Percentiles rank a stretch among this genome's conserved stretches.
These are phyloP conservation scores for Pseudomassariella vexata DNA, from an alignment of 2,329 filamentous ascomycete genomes.

Conservation along the genomic window DNA sequence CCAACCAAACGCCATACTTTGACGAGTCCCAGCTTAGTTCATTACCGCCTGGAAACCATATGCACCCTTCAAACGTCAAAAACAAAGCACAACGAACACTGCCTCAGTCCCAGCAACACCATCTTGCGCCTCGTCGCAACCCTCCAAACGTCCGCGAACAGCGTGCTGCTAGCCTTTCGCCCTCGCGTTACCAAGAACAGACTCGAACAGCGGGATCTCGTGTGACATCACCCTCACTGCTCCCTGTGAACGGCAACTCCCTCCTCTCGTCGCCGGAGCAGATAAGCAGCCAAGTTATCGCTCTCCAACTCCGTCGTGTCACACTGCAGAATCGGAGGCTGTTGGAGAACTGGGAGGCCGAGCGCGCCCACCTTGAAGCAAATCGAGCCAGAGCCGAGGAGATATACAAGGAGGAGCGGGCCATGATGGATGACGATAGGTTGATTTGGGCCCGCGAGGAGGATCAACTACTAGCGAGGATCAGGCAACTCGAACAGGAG, in stretches of 20 bases:
- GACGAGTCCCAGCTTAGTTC: constrained; percentile 21
- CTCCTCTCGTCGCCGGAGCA: constrained; percentile 14
- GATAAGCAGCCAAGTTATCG: too few relatives aligned
- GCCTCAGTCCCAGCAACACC: constrained; percentile 13
- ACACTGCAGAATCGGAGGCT: constrained; percentile 19
- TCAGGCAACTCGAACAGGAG: constrained; percentile 18
- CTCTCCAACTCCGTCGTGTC: constrained; percentile 12
- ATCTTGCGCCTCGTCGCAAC: constrained; percentile 18
- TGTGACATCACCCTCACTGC: constrained; percentile 9
- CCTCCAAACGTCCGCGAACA: constrained; percentile 15
- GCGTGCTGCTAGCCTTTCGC: constrained; percentile 26
- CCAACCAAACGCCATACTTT: constrained; percentile 29
- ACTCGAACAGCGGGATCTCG: constrained; percentile 1
- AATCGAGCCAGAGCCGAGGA: constrained; percentile 48
- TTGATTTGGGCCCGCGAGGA: constrained; percentile 41
- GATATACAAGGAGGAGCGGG: constrained; percentile 49
- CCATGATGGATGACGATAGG: constrained; percentile 46
- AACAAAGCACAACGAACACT: constrained; percentile 11
- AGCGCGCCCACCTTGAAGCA: constrained; percentile 47
- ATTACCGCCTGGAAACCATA: constrained; percentile 14
- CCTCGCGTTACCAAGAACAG: constrained; percentile 13
- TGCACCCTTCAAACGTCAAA: constrained; percentile 15
- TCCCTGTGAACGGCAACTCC: constrained; percentile 9
- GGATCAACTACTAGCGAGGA: constrained; percentile 8
- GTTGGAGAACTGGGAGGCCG: constrained; percentile 46